Evolutionary conservation across 2,329 filamentous ascomycete species (phyloP), one percentile per base, ranked within the genome.

Genomic region (Rachicladosporium sp.): DNA sequence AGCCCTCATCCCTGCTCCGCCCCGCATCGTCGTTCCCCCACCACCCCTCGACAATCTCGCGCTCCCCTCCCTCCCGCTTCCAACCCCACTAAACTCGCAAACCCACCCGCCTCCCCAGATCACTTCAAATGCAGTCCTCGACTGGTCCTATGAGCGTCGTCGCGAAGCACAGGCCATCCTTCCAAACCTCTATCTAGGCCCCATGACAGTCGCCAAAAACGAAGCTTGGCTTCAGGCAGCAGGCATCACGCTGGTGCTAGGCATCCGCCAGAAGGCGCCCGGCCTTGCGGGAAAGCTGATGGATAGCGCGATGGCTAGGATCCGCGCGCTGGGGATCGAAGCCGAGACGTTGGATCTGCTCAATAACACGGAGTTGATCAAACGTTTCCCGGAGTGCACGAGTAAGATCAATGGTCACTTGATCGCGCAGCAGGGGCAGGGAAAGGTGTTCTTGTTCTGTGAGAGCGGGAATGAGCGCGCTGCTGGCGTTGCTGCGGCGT

Each of bases 381-480:
- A 67, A 9, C 62, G 63, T 0, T 80, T 94, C 41, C 71, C 74
- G 9, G 53, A 57, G 2, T 74, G 74, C 0, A 73, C 85, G 2
- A 65, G 66, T 4, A 60, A 69, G 36, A 87, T 96, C 62, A 94
- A 94, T 57, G 61, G 74, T 13, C 89, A 96, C 56, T 62, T 94
- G 34, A 38, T 38, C n/a, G 35, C 39, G 32, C 53, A 46, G 10
- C 54, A 50, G 11, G 37, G 48, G 32, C 29, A 57, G 2, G 85
- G 80, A 37, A 89, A 81, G 54, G 79, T 95, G 1, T 66, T 98
- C 1, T 69, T 96, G 1, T 86, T 86, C 46, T 96, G 91, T 62
- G 88, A 95, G 62, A 82, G 82, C 0, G 91, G 91, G 2, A 96
- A 94, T 55, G 83, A 89, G 47, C 75, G 82, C 33, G 88, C 84